A percentile compares a stretch with the other conserved stretches of the same genome.
Conservation (phyloP, 768 basidiomycete genomes). For the Auricularia sp. region DNA sequence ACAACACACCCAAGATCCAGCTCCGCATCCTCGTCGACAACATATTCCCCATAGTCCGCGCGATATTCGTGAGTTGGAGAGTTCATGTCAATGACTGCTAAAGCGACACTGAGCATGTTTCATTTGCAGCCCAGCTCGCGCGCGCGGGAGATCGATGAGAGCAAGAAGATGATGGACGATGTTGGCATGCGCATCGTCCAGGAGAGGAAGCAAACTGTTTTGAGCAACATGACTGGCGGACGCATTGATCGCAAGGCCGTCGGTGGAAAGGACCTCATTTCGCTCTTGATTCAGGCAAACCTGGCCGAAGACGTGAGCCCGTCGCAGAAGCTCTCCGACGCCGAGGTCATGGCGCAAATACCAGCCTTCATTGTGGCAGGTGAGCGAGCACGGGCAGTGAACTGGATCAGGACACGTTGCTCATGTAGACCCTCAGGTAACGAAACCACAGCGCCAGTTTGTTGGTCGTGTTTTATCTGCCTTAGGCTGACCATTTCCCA, state of each 20-base stretch:
- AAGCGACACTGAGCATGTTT: neutral
- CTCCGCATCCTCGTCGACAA: neutral
- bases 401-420: neutral
- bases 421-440: neutral
- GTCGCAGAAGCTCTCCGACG: conserved; percentile 18
- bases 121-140: neutral
- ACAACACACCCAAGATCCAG: neutral
- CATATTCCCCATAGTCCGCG: neutral
- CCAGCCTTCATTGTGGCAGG: neutral
- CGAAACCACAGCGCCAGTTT: neutral
- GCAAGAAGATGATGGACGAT: neutral
- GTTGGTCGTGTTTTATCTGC: neutral
- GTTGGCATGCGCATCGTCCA: neutral
- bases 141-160: neutral
- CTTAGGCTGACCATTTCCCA: neutral
- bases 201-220: neutral
- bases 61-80: neutral
- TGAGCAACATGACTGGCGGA: neutral
- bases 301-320: conserved; percentile 20
- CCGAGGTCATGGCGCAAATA: conserved; percentile 20
- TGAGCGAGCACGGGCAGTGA: neutral
- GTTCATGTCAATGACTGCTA: neutral
- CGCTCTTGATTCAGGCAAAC: conserved; percentile 22
- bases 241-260: neutral
- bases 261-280: conserved; percentile 19